Conservation (phyloP, 345 rosid genomes). For the Eucalyptus lansdowneana region DNA sequence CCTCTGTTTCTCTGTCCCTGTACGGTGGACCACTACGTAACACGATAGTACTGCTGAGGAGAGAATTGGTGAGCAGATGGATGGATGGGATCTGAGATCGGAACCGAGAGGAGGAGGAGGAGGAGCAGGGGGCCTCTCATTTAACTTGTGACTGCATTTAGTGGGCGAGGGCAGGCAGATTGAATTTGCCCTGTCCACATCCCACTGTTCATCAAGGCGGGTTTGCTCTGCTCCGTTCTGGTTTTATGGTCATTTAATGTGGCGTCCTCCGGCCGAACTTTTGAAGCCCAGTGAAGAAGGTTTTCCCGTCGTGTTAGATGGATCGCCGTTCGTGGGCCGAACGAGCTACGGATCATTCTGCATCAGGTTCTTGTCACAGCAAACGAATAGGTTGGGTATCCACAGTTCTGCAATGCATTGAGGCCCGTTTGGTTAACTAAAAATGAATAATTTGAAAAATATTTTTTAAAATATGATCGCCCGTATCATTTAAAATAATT, state of each 20-base stretch:
- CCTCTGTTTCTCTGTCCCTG: neutral
- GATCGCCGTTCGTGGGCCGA: neutral
- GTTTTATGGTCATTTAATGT: neutral
- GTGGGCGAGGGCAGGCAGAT: neutral
- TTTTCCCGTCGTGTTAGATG: neutral
- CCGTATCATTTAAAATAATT: fast-evolving
- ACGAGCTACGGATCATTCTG: fast-evolving
- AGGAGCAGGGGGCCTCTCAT: neutral
- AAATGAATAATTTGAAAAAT: no score
- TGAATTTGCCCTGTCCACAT: neutral
- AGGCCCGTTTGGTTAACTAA: neutral
- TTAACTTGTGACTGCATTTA: neutral
- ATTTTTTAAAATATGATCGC: fast-evolving
- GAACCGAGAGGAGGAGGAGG: neutral
- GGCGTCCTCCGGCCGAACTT: neutral
- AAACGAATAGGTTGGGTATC: neutral
- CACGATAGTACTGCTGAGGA: neutral
- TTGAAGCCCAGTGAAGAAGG: neutral
- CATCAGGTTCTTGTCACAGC: neutral
- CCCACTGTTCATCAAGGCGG: neutral
- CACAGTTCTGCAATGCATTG: neutral
- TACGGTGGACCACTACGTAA: neutral
- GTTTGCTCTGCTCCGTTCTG: neutral
- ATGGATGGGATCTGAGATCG: neutral
- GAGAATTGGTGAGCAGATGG: neutral